Base-by-base conservation (phyloP, 1,284 basidiomycete genomes). In the Heterobasidion annosum region DNA sequence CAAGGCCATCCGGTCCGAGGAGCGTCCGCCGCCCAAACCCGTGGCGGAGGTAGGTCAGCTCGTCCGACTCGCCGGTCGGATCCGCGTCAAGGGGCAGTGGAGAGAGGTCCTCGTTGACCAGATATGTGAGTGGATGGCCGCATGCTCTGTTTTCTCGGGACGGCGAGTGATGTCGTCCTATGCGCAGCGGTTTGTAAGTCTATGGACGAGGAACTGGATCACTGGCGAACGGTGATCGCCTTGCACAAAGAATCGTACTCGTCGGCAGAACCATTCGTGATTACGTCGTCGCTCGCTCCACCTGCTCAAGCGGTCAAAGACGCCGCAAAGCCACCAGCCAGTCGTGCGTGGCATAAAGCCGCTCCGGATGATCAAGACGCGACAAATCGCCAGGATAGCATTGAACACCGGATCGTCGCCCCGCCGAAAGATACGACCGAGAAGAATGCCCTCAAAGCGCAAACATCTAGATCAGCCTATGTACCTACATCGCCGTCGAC, bases 231-330 rank as follows among this genome's bases (percentile, higher is more conserved):
- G 15, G 85, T 86, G 10, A 67, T 72, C 3, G 60, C 72, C 1
- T 68, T 88, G 8, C 86, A 86, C 63, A 67, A 71, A 57, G 71
- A 70, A 1, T 69, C 67, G 48, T 88, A 88, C 63, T 74, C 69
- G 4, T 62, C 69, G 0, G 54, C 67, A 18, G 69, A 68, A 44
- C 74, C 75, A 3, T 88, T 83, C 58, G 61, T 71, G 16, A 70
- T 83, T 50, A 1, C 34, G 9, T 33, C 32, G 13, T 8, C 48
- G 1, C 46, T 32, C 12, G 46, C 19, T 33, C 16, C 25, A 19
- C 13, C 25, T 19, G 15, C 46, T 48, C 2, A 13, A 48, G 15
- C n/a, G n/a, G 46, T 48, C n/a, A n/a, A 10, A 40, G 37, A n/a
- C 10, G 8, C 37, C 37, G 10, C 7, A 40, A 10, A 12, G 37